Evolutionary conservation across 2,329 filamentous ascomycete species (phyloP).

Genomic region (Ascosphaera acerosa): DNA sequence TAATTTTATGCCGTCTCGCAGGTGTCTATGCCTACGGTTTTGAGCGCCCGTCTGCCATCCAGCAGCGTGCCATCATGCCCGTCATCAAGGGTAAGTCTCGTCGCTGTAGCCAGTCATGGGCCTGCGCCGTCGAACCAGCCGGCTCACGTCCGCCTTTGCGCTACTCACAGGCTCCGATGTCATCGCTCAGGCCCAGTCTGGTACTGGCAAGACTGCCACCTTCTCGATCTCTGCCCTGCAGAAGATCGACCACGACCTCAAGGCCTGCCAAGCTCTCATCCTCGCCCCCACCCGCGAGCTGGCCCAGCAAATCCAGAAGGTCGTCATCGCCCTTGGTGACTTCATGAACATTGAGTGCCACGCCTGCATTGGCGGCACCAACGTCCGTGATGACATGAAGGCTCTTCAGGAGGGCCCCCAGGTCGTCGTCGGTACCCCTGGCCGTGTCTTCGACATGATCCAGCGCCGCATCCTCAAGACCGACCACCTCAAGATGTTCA

Average conservation of each 20-base stretch:
- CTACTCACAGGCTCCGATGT: conserved; percentile 59
- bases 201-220: conserved; percentile 98
- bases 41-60: conserved; percentile 96
- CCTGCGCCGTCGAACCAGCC: too few species aligned
- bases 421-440: conserved; percentile 91
- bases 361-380: conserved; percentile 96
- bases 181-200: conserved; percentile 97
- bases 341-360: conserved; percentile 99
- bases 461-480: conserved; percentile 93
- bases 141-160: conserved; percentile 4
- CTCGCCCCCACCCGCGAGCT: conserved; percentile 95
- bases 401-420: conserved; percentile 87
- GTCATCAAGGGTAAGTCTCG: conserved; percentile 77
- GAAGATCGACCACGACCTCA: conserved; percentile 88
- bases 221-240: conserved; percentile 98
- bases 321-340: conserved; percentile 93
- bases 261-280: conserved; percentile 94
- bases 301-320: conserved; percentile 98
- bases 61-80: conserved; percentile 99
- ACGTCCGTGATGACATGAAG: conserved; percentile 96
- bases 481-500: conserved; percentile 98
- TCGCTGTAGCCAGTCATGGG: conserved; percentile 2
- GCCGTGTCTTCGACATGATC: conserved; percentile 99
- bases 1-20: conserved; percentile 10
- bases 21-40: conserved; percentile 99